These are phyloP conservation scores for Choiromyces venosus DNA, from an alignment of 495 filamentous ascomycete species.

Conservation along the genomic window DNA sequence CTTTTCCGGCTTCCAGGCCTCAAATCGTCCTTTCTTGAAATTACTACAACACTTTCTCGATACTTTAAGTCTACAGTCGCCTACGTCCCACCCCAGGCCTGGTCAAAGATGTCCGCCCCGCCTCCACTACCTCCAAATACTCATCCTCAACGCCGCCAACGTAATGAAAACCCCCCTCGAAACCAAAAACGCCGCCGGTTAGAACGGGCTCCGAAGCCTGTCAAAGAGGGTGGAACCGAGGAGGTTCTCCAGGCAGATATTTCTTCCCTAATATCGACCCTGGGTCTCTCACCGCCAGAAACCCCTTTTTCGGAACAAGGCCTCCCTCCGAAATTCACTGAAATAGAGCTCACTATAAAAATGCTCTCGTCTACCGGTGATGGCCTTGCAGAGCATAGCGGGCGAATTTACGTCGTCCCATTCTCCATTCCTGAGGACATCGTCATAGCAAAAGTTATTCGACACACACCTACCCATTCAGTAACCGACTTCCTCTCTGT, in stretches of 20 bases:
- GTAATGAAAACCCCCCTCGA: neutral
- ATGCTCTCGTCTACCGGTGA: slow-evolving; percentile 86
- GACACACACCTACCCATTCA: slow-evolving; percentile 60
- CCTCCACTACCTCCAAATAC: neutral
- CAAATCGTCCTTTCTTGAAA: neutral
- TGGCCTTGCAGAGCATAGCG: slow-evolving; percentile 63
- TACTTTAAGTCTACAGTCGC: neutral
- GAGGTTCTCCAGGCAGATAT: slow-evolving; percentile 72
- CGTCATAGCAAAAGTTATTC: slow-evolving; percentile 70
- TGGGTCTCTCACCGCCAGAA: slow-evolving; percentile 44
- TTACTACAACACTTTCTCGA: neutral
- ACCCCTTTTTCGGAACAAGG: slow-evolving; percentile 32
- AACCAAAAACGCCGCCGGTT: neutral
- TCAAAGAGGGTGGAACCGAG: slow-evolving; percentile 57
- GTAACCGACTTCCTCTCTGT: slow-evolving; percentile 77
- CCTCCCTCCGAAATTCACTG: slow-evolving; percentile 63
- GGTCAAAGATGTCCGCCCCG: neutral
- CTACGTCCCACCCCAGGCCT: neutral
- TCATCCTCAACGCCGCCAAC: neutral
- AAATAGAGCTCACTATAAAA: slow-evolving; percentile 70
- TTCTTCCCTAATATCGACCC: slow-evolving; percentile 54
- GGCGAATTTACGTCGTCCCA: slow-evolving; percentile 80
- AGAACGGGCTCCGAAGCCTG: slow-evolving; percentile 42
- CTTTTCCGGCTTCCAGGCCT: neutral
- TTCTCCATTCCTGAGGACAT: slow-evolving; percentile 82